Conservation (phyloP, 2,329 filamentous ascomycete species). For the Ampelomyces quisqualis region DNA sequence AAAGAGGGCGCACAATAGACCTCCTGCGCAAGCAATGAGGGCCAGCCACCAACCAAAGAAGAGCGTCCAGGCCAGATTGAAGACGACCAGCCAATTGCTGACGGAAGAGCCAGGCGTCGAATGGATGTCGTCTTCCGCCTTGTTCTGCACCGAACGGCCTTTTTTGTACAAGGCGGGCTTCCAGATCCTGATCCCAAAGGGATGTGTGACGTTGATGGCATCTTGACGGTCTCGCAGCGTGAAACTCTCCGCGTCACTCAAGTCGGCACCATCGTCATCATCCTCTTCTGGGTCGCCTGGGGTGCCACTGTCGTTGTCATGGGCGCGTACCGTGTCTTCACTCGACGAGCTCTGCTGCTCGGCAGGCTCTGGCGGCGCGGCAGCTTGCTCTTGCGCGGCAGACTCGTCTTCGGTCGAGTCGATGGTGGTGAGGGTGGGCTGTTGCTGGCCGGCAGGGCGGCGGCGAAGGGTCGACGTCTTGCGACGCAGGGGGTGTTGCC, state of each 20-base stretch:
- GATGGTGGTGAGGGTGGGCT: constrained; percentile 49
- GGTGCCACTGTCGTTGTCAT: constrained; percentile 50
- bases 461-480: constrained; percentile 55
- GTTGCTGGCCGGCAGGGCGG: constrained; percentile 49
- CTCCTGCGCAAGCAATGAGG: constrained; percentile 70
- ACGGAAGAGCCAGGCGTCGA: constrained; percentile 88
- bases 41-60: constrained; percentile 97
- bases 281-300: constrained; percentile 54
- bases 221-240: constrained; percentile 95
- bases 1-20: constrained; percentile 75
- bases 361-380: constrained; percentile 26
- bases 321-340: constrained; percentile 43
- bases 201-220: constrained; percentile 98
- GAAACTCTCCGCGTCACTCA: constrained; percentile 96
- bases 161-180: constrained; percentile 99
- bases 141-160: constrained; percentile 91
- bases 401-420: constrained; percentile 52
- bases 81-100: constrained; percentile 78
- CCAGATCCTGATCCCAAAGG: constrained; percentile 98
- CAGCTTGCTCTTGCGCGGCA: constrained; percentile 36
- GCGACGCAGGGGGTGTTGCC: constrained; percentile 47
- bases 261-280: constrained; percentile 64
- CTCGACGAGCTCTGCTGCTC: constrained; percentile 33
- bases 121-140: constrained; percentile 94
- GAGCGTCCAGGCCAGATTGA: constrained; percentile 88